Conservation (phyloP, 805 yeast species). For the Yarrowia phangngaensis region DNA sequence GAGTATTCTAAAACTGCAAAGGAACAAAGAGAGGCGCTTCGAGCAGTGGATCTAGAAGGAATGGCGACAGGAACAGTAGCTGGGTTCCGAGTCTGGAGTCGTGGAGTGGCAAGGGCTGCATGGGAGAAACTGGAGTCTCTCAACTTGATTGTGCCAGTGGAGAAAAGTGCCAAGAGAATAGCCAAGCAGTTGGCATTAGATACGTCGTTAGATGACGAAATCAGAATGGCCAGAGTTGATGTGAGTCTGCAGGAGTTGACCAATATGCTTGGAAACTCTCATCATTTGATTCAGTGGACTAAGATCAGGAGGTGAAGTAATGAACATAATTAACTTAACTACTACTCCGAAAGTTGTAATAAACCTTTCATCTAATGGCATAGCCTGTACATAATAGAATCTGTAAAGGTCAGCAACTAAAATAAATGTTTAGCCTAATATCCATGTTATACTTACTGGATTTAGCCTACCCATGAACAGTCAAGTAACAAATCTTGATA, state of each 20-base stretch:
- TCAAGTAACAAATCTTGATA: no score
- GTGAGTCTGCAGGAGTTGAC: slow-evolving; percentile 38
- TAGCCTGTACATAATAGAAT: no score
- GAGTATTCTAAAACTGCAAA: slow-evolving; percentile 65
- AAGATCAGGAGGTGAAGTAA: neutral
- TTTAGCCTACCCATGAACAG: no score
- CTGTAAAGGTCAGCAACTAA: no score
- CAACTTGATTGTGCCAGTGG: slow-evolving; percentile 45
- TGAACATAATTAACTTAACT: neutral
- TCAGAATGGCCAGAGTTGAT: slow-evolving; percentile 39
- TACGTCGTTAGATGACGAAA: slow-evolving; percentile 34
- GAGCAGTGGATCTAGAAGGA: slow-evolving; percentile 33
- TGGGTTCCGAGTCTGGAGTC: slow-evolving; percentile 55
- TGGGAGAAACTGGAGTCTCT: slow-evolving; percentile 69
- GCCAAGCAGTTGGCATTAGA: slow-evolving; percentile 41
- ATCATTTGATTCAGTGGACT: slow-evolving; percentile 44
- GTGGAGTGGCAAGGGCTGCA: slow-evolving; percentile 56
- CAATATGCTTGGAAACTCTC: slow-evolving; percentile 39
- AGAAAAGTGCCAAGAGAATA: slow-evolving; percentile 47
- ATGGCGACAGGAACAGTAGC: slow-evolving; percentile 42
- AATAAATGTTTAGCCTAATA: no score
- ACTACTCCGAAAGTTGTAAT: no score
- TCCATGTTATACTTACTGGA: no score
- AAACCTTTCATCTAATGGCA: no score
- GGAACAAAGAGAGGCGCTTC: slow-evolving; percentile 40